Evolutionary conservation across 345 rosid species (phyloP).

Genomic region (Pistacia vera): DNA sequence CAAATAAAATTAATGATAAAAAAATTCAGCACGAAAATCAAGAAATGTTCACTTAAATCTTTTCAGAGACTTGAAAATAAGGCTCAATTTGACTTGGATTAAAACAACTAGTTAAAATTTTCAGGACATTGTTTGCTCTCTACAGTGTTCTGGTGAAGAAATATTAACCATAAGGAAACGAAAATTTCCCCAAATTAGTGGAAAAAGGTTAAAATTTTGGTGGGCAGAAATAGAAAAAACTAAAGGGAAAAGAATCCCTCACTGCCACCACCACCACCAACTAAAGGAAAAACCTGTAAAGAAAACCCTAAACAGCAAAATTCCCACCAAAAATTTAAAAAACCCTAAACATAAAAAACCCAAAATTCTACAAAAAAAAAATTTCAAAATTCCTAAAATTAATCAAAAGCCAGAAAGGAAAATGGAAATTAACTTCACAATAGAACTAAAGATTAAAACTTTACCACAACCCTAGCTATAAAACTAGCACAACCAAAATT

Average conservation of each 20-base stretch:
- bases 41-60: not conserved
- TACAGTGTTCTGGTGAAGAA: not conserved
- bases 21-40: conserved; percentile 2
- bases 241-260: conserved; percentile 16
- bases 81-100: not conserved
- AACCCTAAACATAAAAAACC: conserved; percentile 17
- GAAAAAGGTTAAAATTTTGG: not conserved
- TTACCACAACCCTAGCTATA: conserved; percentile 15
- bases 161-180: not conserved
- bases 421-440: not conserved
- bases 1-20: not conserved
- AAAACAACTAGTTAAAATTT: not conserved
- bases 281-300: conserved; percentile 10
- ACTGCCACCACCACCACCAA: conserved; percentile 14
- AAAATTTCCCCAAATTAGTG: conserved; percentile 13
- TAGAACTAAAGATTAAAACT: conserved; percentile 3
- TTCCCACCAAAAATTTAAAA: not conserved
- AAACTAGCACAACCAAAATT: conserved; percentile 9
- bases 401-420: not conserved
- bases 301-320: conserved; percentile 16
- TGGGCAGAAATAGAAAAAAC: not conserved
- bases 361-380: not conserved
- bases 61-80: not conserved
- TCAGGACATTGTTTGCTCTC: no score
- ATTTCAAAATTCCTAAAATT: conserved; percentile 8